These are phyloP conservation scores for Nigrospora oryzae DNA, from an alignment of 2,329 filamentous ascomycete species.

Conservation along the genomic window DNA sequence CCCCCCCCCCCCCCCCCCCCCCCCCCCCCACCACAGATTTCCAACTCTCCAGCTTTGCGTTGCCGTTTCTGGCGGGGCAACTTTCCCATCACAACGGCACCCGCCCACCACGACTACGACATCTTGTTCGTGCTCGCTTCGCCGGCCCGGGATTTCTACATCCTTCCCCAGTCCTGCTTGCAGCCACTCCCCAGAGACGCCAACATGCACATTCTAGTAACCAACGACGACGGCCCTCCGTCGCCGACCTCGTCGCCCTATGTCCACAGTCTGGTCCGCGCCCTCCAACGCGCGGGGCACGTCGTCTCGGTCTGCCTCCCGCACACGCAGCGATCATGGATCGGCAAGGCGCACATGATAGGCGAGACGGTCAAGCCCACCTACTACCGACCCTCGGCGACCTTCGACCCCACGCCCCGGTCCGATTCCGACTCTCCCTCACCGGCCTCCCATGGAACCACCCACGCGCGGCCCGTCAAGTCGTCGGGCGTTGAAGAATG, in stretches of 20 bases:
- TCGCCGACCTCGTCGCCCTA: constrained; percentile 73
- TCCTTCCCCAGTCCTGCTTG: too few species aligned
- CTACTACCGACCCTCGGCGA: constrained; percentile 61
- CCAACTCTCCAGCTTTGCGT: too few species aligned
- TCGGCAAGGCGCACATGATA: constrained; percentile 95
- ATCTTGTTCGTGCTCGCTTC: too few species aligned
- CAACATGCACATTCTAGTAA: constrained; percentile 55
- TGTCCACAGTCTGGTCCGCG: constrained; percentile 63
- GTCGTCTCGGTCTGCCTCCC: constrained; percentile 87
- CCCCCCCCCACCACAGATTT: too few species aligned
- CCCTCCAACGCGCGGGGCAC: constrained; percentile 68
- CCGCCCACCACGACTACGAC: too few species aligned
- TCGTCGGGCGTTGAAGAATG: constrained; percentile 60
- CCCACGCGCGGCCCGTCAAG: constrained; percentile 47
- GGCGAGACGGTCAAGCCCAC: constrained; percentile 76
- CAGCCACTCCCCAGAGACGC: background rate
- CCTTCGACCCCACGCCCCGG: constrained; percentile 23
- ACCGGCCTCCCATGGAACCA: constrained; percentile 51
- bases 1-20: too few species aligned
- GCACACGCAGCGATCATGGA: constrained; percentile 91
- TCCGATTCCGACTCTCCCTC: constrained; percentile 12
- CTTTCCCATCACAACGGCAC: too few species aligned
- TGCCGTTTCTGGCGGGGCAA: too few species aligned
- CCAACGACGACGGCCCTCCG: constrained; percentile 77
- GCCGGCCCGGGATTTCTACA: too few species aligned